Evolutionary conservation across 768 basidiomycete species (phyloP), one percentile per base, ranked within the genome.

Genomic region (Leccinellum rugosiceps): DNA sequence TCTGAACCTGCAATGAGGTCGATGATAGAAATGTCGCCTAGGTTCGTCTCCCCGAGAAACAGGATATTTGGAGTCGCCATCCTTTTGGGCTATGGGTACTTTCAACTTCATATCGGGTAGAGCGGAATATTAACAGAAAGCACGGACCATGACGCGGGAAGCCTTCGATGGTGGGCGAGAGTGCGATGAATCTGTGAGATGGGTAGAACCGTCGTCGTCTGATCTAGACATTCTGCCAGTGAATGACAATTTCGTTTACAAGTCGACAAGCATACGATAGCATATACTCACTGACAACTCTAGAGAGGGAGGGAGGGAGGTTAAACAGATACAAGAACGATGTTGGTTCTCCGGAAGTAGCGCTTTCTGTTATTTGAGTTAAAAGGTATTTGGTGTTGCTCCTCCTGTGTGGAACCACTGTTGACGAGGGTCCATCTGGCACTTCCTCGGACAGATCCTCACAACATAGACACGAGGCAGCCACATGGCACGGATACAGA

Each of bases 11-110:
- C 57, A 43, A 60, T 23, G 50, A 68, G 54, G 31, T 69, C 53
- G 57, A 65, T 25, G 19, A 68, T 58, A 54, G 63, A 69, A 52
- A 19, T 17, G 17, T 62, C 55, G 31, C 59, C 63, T 3, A 60
- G 52, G 43, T 41, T 41, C n/a, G 59, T 69, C 53, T 67, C 68
- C 30, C 65, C 68, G 3, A 68, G 31, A 49, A 68, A 58, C 6
- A 68, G 19, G 30, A 68, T 44, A 49, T 68, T 63, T 19, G 59
- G 55, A 46, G 52, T 21, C 2, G 44, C n/a, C 31, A 54, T 51
- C 21, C 31, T 46, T 32, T 31, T 44, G 44, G 46, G 32, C 68
- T 68, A 38, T 31, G 31, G 23, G 46, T 6, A 34, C 26, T 15
- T 43, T 68, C 19, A 68, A 51, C 38, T 7, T 50, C 10, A 11